These are phyloP conservation scores for Dujonia santamariae DNA, from an alignment of 1,139 yeast species.

Conservation along the genomic window DNA sequence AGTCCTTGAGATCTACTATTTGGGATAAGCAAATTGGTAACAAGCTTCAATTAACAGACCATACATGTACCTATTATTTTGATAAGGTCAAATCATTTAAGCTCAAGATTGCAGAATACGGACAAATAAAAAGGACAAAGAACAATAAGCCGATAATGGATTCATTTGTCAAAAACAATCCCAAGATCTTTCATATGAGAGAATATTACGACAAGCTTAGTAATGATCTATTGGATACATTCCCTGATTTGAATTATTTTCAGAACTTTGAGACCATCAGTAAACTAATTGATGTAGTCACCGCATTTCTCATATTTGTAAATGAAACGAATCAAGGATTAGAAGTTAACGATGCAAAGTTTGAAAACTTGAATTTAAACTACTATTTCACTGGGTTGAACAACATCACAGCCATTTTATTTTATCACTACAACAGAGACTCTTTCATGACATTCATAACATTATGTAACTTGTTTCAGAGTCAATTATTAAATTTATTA, in stretches of 20 bases:
- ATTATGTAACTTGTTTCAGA: slow-evolving; percentile 41
- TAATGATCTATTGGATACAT: slow-evolving; percentile 28
- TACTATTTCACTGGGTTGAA: slow-evolving; percentile 24
- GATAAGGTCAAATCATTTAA: slow-evolving; percentile 11
- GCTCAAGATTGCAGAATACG: slow-evolving; percentile 4
- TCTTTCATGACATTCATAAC: slow-evolving; percentile 40
- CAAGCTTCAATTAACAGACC: slow-evolving; percentile 15
- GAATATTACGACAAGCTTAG: slow-evolving; percentile 11
- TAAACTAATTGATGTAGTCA: slow-evolving; percentile 25
- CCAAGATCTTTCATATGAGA: slow-evolving; percentile 7
- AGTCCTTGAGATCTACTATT: slow-evolving; percentile 38
- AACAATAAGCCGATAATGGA: slow-evolving; percentile 13
- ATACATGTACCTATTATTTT: slow-evolving; percentile 18
- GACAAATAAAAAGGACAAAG: slow-evolving; percentile 8
- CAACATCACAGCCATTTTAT: slow-evolving; percentile 40
- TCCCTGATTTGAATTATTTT: slow-evolving; percentile 45
- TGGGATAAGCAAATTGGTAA: slow-evolving; percentile 53
- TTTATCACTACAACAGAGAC: slow-evolving; percentile 30
- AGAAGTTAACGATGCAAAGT: slow-evolving; percentile 9
- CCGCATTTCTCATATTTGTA: slow-evolving; percentile 19
- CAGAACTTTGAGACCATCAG: slow-evolving; percentile 26
- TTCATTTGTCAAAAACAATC: slow-evolving; percentile 2
- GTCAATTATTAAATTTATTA: slow-evolving; percentile 26
- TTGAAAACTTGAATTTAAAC: slow-evolving; percentile 8
- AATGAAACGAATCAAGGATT: slow-evolving; percentile 14